phyloP scores from a whole-genome alignment of 2,329 filamentous ascomycete species.

The Eurotiales sp. region DNA sequence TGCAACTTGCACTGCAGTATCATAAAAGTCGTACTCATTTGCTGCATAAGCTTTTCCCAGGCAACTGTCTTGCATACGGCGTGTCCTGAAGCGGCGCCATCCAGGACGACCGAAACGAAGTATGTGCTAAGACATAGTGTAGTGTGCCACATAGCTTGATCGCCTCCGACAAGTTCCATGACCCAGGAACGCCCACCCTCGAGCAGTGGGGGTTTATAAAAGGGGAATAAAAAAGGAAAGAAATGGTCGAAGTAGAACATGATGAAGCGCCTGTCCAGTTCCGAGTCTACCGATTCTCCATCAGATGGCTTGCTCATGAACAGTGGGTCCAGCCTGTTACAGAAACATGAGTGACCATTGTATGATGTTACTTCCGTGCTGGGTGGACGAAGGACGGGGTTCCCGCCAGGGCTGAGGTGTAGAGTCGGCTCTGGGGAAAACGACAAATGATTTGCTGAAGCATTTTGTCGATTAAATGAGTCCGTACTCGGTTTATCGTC shows the following conservation, averaged over 20 bases:
- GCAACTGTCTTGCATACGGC: slow-evolving; percentile 1
- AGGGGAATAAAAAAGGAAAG: slow-evolving; percentile 60
- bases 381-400: background rate
- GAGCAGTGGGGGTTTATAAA: slow-evolving; percentile 55
- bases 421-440: background rate
- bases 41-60: slow-evolving; percentile 1
- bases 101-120: slow-evolving; percentile 47
- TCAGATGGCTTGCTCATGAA: background rate
- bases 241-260: slow-evolving; percentile 62
- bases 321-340: background rate
- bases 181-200: slow-evolving; percentile 59
- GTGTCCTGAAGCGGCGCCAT: background rate
- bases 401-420: background rate
- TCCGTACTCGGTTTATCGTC: background rate
- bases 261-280: slow-evolving; percentile 30
- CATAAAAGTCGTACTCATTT: background rate
- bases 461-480: background rate
- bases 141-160: slow-evolving; percentile 20
- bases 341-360: background rate
- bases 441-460: background rate
- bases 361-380: background rate
- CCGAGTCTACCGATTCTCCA: background rate
- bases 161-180: slow-evolving; percentile 47
- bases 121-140: slow-evolving; percentile 55
- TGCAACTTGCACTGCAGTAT: background rate